phyloP scores from a whole-genome alignment of 495 filamentous ascomycete species.

The Paragyromitra xinjiangensis region DNA sequence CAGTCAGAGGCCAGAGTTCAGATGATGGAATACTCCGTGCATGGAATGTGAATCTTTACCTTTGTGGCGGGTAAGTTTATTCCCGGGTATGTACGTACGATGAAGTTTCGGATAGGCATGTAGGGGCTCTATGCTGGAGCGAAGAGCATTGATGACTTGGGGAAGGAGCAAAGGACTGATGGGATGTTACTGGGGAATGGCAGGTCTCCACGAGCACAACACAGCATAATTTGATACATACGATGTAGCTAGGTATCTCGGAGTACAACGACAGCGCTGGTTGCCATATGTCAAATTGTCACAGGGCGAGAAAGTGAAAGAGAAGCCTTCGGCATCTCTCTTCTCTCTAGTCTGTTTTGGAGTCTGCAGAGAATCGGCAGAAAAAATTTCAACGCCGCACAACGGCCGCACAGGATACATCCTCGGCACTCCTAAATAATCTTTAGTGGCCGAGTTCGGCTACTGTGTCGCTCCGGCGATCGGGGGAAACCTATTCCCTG shows the following conservation, averaged over 20 bases:
- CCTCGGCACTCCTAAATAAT: conserved; percentile 35
- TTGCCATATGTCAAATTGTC: conserved; percentile 47
- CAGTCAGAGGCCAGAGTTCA: conserved; percentile 35
- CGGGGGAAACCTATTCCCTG: conserved; percentile 9
- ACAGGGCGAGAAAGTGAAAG: conserved; percentile 22
- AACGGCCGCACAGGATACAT: conserved; percentile 19
- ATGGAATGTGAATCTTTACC: conserved; percentile 31
- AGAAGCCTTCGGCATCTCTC: conserved; percentile 17
- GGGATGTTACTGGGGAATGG: conserved; percentile 39
- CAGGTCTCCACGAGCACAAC: conserved; percentile 46
- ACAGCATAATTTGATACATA: conserved; percentile 33
- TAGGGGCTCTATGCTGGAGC: conserved; percentile 35
- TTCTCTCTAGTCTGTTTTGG: conserved; percentile 37
- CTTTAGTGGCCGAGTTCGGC: conserved; percentile 32
- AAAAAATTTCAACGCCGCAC: conserved; percentile 27
- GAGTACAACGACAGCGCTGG: not conserved
- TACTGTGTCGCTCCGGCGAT: conserved; percentile 32
- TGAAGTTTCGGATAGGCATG: conserved; percentile 38
- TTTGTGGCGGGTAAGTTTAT: conserved; percentile 42
- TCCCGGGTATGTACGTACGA: conserved; percentile 38
- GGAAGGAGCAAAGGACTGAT: not conserved
- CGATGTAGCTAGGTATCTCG: conserved; percentile 32
- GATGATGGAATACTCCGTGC: conserved; percentile 32
- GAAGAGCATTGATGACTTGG: conserved; percentile 36
- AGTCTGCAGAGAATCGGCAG: conserved; percentile 45